Evolutionary conservation across 805 yeast species (phyloP).

Genomic region (Saccharomycopsis sp.): DNA sequence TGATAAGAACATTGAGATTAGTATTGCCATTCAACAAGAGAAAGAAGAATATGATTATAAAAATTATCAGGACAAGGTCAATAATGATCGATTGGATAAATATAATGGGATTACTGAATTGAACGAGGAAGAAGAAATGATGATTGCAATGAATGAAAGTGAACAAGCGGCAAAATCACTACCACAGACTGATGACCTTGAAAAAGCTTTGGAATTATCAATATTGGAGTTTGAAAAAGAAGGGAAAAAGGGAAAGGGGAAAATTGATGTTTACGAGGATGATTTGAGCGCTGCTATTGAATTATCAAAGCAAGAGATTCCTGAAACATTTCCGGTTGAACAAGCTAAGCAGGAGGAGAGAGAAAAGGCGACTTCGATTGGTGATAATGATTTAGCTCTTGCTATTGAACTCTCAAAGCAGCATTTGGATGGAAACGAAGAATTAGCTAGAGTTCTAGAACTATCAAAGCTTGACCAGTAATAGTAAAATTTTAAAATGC

Average conservation of each 20-base stretch:
- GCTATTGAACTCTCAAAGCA: conserved; percentile 7
- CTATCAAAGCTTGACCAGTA: conserved; percentile 18
- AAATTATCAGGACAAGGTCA: neutral
- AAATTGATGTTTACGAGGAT: neutral
- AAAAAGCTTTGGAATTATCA: conserved; percentile 11
- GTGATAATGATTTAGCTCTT: conserved; percentile 1
- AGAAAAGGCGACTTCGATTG: neutral
- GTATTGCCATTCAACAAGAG: conserved; percentile 8
- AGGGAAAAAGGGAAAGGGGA: neutral
- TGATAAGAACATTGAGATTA: conserved; percentile 3
- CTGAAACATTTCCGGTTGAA: neutral
- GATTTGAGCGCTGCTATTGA: neutral
- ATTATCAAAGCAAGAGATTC: neutral
- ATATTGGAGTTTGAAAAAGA: neutral
- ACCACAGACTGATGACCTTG: conserved; percentile 4
- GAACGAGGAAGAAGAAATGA: conserved; percentile 17
- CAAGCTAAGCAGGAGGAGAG: neutral
- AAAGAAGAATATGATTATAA: conserved; percentile 10
- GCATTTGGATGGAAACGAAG: conserved; percentile 9
- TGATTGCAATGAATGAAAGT: conserved; percentile 19
- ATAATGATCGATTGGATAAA: conserved; percentile 6
- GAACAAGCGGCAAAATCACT: neutral
- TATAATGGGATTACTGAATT: conserved; percentile 16
- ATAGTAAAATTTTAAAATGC: neutral
- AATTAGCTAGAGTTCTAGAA: conserved; percentile 15